Evolutionary conservation across 257 asterid species (phyloP), one percentile per base, ranked within the genome.

Genomic region (Perilla frutescens): DNA sequence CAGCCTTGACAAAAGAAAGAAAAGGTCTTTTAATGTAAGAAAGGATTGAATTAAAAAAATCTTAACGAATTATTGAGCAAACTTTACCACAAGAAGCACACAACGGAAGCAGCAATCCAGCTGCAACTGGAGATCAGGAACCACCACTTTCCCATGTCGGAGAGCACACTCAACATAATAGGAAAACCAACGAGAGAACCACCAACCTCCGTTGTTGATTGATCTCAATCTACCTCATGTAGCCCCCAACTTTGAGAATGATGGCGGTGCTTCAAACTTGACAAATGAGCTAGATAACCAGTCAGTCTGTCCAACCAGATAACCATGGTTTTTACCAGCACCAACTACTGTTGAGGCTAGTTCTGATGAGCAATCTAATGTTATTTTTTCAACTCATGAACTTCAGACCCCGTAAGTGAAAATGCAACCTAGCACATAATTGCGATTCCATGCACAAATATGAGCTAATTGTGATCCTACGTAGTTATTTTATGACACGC

Each of bases 201-300:
- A 20, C 1, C 26, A 20, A 20, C 26, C 26, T 20, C 26, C 1
- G 26, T 20, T 20, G 26, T 20, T 20, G 26, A 20, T 20, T 20
- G 26, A 20, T 20, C 26, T 20, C 26, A 20, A 20, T 20, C 26
- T 20, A 20, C 26, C 26, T 20, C 26, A 20, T 34, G 48, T 13
- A 14, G 4, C 60, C 29, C 47, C 49, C 9, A 9, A 48, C 50
- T 49, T 12, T 34, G 61, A 66, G 61, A 8, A 66, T 66, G 61
- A 8, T 13, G 5, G 45, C 68, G 7, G 9, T 11, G 9, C 1
- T 40, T 6, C 80, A 50, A 79, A 77, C 61, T 50, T 60, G 15
- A 41, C 65, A 4, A 80, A 68, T 34, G 81, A 77, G 44, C 71
- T 59, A 37, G 84, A 80, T 68, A 78, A 76, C 14, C 26, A 4